A percentile compares a stretch with the other conserved stretches of the same genome.
These are phyloP conservation scores for Cladobotryum protrusum DNA, from an alignment of 2,329 filamentous ascomycete genomes.

Conservation along the genomic window DNA sequence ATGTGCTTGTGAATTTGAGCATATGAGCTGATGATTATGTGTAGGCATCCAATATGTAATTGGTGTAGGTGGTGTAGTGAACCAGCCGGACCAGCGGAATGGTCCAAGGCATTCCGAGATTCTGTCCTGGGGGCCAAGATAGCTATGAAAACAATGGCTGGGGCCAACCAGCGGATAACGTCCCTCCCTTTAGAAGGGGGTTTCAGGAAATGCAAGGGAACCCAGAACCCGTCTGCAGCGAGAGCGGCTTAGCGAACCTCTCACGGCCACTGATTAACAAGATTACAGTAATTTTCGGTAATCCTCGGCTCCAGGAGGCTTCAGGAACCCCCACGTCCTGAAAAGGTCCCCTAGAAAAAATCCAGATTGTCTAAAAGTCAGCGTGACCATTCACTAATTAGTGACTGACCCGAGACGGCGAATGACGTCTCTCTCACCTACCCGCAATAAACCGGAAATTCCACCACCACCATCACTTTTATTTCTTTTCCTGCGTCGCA, in stretches of 20 bases:
- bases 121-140: too few relatives aligned
- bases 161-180: too few relatives aligned
- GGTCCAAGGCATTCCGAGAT: too few relatives aligned
- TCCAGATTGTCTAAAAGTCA: not conserved
- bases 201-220: too few relatives aligned
- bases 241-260: too few relatives aligned
- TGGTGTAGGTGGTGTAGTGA: not conserved
- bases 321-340: slow-evolving; percentile 1
- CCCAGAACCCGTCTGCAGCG: too few relatives aligned
- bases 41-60: not conserved
- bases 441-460: slow-evolving; percentile 3
- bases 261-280: too few relatives aligned
- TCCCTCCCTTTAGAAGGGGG: too few relatives aligned
- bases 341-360: slow-evolving; percentile 1
- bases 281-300: slow-evolving; percentile 11
- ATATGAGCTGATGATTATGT: not conserved
- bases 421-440: slow-evolving; percentile 5
- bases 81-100: not conserved
- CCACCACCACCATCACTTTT: not conserved
- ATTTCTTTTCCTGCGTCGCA: not conserved
- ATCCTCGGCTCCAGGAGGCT: slow-evolving; percentile 13
- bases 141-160: too few relatives aligned
- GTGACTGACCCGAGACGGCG: not conserved
- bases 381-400: slow-evolving; percentile 8
- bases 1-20: slow-evolving; percentile 1